Percentiles rank a stretch among this genome's conserved stretches.
phyloP scores from a whole-genome alignment of 148 eudicot genomes.

The Dianthus caryophyllus region DNA sequence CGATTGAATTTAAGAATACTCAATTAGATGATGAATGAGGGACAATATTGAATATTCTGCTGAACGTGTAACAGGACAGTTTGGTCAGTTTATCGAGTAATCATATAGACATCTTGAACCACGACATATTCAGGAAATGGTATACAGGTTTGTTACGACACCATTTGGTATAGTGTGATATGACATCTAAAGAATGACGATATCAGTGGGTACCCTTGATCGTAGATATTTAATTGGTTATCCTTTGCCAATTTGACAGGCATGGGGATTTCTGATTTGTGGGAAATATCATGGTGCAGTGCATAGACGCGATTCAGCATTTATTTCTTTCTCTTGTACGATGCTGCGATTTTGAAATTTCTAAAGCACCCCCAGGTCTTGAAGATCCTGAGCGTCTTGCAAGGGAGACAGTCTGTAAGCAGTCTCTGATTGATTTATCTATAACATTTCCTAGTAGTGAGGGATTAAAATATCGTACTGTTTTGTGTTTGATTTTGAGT shows the following conservation, averaged over 20 bases:
- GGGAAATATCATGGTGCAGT: constrained; percentile 79
- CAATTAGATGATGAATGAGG: no score
- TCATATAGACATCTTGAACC: no score
- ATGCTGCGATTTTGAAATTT: constrained; percentile 73
- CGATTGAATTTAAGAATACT: no score
- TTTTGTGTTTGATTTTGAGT: background rate
- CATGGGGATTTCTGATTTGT: constrained; percentile 59
- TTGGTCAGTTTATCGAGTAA: no score
- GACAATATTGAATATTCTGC: no score
- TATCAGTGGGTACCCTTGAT: background rate
- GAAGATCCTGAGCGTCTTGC: constrained; percentile 85
- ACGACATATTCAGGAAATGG: no score
- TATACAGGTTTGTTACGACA: constrained; percentile 48
- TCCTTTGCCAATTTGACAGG: constrained; percentile 38
- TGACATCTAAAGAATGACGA: constrained; percentile 8
- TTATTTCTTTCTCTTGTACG: constrained; percentile 58
- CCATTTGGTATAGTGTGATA: background rate
- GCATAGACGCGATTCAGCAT: constrained; percentile 79
- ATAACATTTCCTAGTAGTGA: background rate
- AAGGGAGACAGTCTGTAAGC: constrained; percentile 80
- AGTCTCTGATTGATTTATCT: background rate
- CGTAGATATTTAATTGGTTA: constrained; percentile 1
- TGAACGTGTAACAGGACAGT: no score
- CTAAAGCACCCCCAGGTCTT: constrained; percentile 60
- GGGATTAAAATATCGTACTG: background rate